These are phyloP conservation scores for Lablab purpureus DNA, from an alignment of 306 rosid species.

Conservation along the genomic window DNA sequence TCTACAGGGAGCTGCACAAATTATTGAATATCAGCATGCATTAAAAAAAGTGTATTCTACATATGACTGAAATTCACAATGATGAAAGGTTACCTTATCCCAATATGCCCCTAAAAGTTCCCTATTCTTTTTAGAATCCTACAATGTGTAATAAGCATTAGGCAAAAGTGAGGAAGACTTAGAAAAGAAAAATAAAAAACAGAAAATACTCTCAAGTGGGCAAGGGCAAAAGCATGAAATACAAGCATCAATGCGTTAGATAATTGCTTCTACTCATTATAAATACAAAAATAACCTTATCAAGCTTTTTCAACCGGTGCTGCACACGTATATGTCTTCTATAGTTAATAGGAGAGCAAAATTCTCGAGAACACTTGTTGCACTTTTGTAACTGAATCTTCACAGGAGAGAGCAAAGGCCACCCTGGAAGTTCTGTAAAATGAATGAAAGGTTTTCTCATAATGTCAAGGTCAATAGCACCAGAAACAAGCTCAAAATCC, in stretches of 20 bases:
- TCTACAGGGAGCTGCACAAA: constrained; percentile 73
- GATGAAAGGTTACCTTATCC: constrained; percentile 80
- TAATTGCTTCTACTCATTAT: background rate
- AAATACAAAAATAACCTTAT: constrained; percentile 66
- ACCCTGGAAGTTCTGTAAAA: constrained; percentile 77
- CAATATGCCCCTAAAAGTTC: constrained; percentile 81
- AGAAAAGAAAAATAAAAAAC: constrained; percentile 39
- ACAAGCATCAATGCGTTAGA: constrained; percentile 11
- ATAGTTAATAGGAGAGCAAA: constrained; percentile 84
- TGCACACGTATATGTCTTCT: constrained; percentile 87
- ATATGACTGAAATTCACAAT: constrained; percentile 34
- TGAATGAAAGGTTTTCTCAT: constrained; percentile 32
- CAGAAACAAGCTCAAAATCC: constrained; percentile 42
- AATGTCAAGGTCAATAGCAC: constrained; percentile 30
- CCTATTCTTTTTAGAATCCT: constrained; percentile 79
- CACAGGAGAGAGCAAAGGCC: constrained; percentile 86
- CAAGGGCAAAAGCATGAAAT: constrained; percentile 10
- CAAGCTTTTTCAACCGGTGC: constrained; percentile 86
- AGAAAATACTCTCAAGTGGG: constrained; percentile 7
- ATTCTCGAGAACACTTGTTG: constrained; percentile 85
- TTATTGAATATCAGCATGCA: constrained; percentile 47
- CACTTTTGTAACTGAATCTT: constrained; percentile 91
- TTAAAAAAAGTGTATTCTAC: background rate
- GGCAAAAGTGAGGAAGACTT: constrained; percentile 32
- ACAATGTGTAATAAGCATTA: constrained; percentile 52